phyloP scores from a whole-genome alignment of 1,284 basidiomycete species.

The Leccinum brunneo-olivaceum region DNA sequence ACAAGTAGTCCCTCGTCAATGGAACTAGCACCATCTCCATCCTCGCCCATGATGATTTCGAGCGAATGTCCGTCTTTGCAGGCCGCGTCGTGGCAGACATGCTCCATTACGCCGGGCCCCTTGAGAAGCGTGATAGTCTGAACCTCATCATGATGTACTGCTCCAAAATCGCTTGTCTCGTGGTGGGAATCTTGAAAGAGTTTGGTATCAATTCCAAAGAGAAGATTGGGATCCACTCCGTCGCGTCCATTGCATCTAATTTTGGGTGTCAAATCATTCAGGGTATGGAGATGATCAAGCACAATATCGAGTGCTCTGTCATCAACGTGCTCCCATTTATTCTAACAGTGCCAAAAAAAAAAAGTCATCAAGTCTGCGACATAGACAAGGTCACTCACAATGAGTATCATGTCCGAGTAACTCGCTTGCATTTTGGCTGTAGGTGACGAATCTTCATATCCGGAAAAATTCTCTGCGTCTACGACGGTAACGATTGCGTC shows the following conservation, averaged over 20 bases:
- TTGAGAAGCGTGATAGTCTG: slow-evolving; percentile 64
- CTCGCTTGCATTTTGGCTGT: slow-evolving; percentile 91
- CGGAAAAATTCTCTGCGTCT: slow-evolving; percentile 83
- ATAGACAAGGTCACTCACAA: slow-evolving; percentile 45
- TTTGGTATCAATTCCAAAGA: slow-evolving; percentile 81
- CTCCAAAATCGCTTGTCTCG: slow-evolving; percentile 3
- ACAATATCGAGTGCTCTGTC: slow-evolving; percentile 75
- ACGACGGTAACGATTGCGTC: slow-evolving; percentile 87
- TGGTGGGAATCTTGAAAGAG: slow-evolving; percentile 44
- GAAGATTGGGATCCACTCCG: slow-evolving; percentile 65
- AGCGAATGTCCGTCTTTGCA: slow-evolving; percentile 10
- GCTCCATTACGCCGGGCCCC: slow-evolving; percentile 30
- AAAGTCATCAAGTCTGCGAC: slow-evolving; percentile 6
- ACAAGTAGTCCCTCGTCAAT: slow-evolving; percentile 33
- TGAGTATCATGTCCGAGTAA: slow-evolving; percentile 83
- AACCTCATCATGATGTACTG: slow-evolving; percentile 70
- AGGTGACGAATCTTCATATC: slow-evolving; percentile 84
- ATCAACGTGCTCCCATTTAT: slow-evolving; percentile 81
- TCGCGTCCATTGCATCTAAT: slow-evolving; percentile 59
- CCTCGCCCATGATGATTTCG: background rate
- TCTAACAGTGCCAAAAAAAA: slow-evolving; percentile 36
- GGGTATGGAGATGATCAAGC: slow-evolving; percentile 78
- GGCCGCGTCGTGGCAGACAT: slow-evolving; percentile 28
- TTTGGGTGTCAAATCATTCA: slow-evolving; percentile 85
- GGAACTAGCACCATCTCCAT: background rate